phyloP scores from a whole-genome alignment of 2,329 filamentous ascomycete genomes.

The Talaromyces sp. region DNA sequence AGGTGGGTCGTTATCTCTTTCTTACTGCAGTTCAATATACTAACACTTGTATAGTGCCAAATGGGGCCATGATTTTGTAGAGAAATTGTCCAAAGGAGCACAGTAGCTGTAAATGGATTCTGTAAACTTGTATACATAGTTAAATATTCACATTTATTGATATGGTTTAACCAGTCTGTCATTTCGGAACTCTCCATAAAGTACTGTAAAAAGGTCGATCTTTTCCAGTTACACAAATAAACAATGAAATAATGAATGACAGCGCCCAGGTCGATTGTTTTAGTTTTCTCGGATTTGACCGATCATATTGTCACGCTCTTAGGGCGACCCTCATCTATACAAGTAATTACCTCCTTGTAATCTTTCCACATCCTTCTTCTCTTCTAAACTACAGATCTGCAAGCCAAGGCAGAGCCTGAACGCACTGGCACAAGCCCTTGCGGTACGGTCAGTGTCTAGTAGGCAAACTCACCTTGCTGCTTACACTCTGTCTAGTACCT shows the following conservation, averaged over 20 bases:
- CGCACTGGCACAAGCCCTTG: not conserved
- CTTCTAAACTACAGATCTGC: not conserved
- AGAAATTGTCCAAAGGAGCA: constrained; percentile 3
- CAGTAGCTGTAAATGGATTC: not conserved
- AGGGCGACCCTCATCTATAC: constrained; percentile 1
- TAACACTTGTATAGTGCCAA: constrained; percentile 1
- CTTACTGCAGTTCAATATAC: not conserved
- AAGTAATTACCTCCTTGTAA: not conserved
- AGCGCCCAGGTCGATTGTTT: not conserved
- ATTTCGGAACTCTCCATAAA: constrained; percentile 6
- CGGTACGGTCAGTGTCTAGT: not conserved
- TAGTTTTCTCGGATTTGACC: not conserved
- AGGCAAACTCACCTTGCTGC: not conserved
- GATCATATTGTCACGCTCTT: not conserved
- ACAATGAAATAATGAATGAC: not conserved
- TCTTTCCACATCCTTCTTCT: not conserved
- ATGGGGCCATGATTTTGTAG: constrained; percentile 11
- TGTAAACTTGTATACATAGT: not conserved
- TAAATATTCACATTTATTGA: not conserved
- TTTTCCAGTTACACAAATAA: constrained; percentile 21
- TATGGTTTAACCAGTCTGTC: not conserved
- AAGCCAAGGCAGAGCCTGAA: constrained; percentile 1
- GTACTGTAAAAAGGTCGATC: constrained; percentile 40
- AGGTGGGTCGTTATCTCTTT: constrained; percentile 45
- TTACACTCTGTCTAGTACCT: not conserved